Conservation (phyloP, 129 eudicot genomes). For the Deinandra increscens region DNA sequence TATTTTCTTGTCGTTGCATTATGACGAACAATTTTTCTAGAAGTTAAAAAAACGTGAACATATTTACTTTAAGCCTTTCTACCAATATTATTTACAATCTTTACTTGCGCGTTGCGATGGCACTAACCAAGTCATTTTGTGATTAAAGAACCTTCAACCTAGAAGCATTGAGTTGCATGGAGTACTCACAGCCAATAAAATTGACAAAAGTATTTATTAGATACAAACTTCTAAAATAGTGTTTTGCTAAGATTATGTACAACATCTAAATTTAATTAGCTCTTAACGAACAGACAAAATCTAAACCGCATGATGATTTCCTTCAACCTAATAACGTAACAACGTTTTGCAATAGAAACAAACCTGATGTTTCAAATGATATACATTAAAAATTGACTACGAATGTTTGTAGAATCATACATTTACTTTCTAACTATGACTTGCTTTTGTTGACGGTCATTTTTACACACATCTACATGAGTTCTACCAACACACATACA, state of each 20-base stretch:
- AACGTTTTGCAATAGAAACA: neutral
- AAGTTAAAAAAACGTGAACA: too few relatives aligned
- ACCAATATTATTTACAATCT: too few relatives aligned
- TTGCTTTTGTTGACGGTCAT: constrained; percentile 92
- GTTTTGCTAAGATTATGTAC: neutral
- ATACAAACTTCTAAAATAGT: neutral
- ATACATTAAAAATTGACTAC: neutral
- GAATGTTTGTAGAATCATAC: constrained; percentile 32
- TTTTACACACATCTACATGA: too few relatives aligned
- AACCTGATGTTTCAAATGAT: neutral
- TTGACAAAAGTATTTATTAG: constrained; percentile 17
- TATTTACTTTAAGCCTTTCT: too few relatives aligned
- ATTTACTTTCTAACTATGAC: constrained; percentile 82
- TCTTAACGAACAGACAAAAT: neutral
- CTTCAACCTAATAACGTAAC: constrained; percentile 1
- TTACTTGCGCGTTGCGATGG: too few relatives aligned
- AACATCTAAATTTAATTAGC: neutral
- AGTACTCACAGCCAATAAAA: constrained; percentile 67
- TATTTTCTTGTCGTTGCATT: too few relatives aligned
- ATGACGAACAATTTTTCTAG: too few relatives aligned
- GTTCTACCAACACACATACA: neutral
- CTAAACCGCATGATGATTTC: neutral
- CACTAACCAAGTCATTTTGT: constrained; percentile 88
- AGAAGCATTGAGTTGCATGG: constrained; percentile 97
- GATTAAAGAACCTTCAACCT: constrained; percentile 95